These are phyloP conservation scores for Hydrangea macrophylla DNA, from an alignment of 148 eudicot species.

Conservation along the genomic window DNA sequence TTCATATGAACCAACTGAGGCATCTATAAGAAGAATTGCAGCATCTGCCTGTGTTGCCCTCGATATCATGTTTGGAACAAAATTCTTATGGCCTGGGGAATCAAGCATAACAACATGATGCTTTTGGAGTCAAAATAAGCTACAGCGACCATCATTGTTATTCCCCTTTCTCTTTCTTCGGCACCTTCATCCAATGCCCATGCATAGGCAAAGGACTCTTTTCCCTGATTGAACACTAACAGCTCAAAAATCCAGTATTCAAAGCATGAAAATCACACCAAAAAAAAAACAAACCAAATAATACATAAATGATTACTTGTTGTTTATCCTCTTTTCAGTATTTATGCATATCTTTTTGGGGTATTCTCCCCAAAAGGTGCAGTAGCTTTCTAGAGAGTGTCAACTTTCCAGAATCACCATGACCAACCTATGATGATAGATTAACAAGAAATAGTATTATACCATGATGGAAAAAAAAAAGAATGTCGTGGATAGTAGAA, in stretches of 20 bases:
- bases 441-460: background rate
- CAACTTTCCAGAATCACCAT: constrained; percentile 98
- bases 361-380: constrained; percentile 75
- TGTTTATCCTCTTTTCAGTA: constrained; percentile 82
- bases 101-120: constrained; percentile 89
- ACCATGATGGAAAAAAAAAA: background rate
- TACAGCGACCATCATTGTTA: constrained; percentile 98
- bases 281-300: background rate
- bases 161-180: constrained; percentile 98
- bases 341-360: constrained; percentile 88
- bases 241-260: constrained; percentile 5
- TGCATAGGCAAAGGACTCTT: constrained; percentile 96
- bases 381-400: constrained; percentile 92
- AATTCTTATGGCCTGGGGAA: constrained; percentile 96
- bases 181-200: constrained; percentile 97
- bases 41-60: constrained; percentile 99
- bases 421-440: constrained; percentile 67
- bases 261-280: background rate
- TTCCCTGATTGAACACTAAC: constrained; percentile 54
- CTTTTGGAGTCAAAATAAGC: constrained; percentile 84
- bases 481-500: background rate
- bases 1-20: constrained; percentile 88
- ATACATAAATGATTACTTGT: constrained; percentile 54
- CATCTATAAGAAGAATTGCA: constrained; percentile 89
- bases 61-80: constrained; percentile 98